phyloP scores from a whole-genome alignment of 2,329 filamentous ascomycete species.

The Verticillium nubilum region DNA sequence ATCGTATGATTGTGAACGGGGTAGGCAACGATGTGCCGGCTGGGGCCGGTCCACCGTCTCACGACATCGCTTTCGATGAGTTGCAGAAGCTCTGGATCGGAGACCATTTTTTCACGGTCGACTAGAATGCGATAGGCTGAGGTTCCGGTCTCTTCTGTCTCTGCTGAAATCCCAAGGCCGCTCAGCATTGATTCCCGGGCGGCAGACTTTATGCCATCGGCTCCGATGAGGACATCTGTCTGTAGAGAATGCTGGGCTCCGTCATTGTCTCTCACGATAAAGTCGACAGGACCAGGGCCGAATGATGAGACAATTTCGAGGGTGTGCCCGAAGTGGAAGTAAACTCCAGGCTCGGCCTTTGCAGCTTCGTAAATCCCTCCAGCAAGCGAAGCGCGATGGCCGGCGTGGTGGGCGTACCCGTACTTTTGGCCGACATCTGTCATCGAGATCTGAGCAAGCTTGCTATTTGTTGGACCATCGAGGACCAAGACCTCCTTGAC shows the following conservation, averaged over 20 bases:
- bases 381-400: conserved; percentile 68
- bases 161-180: conserved; percentile 37
- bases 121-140: conserved; percentile 51
- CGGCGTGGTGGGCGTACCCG: conserved; percentile 72
- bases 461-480: conserved; percentile 62
- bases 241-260: conserved; percentile 41
- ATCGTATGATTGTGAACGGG: conserved; percentile 56
- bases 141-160: conserved; percentile 42
- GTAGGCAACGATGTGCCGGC: conserved; percentile 64
- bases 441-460: conserved; percentile 66
- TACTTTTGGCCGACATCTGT: conserved; percentile 62
- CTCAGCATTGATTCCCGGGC: conserved; percentile 46
- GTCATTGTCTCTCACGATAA: conserved; percentile 53
- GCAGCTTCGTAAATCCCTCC: conserved; percentile 65
- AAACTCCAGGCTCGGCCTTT: conserved; percentile 53
- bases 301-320: conserved; percentile 54
- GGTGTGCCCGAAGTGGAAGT: conserved; percentile 59
- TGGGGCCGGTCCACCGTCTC: conserved; percentile 60
- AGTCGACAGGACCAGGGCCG: conserved; percentile 46
- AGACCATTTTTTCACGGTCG: conserved; percentile 49
- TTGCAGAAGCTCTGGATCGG: conserved; percentile 59
- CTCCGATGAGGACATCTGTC: conserved; percentile 46
- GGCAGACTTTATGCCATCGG: conserved; percentile 48
- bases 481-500: conserved; percentile 45
- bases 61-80: conserved; percentile 53